These are phyloP conservation scores for Crithidia bombi DNA, from an alignment of 208 protist species.

Conservation along the genomic window DNA sequence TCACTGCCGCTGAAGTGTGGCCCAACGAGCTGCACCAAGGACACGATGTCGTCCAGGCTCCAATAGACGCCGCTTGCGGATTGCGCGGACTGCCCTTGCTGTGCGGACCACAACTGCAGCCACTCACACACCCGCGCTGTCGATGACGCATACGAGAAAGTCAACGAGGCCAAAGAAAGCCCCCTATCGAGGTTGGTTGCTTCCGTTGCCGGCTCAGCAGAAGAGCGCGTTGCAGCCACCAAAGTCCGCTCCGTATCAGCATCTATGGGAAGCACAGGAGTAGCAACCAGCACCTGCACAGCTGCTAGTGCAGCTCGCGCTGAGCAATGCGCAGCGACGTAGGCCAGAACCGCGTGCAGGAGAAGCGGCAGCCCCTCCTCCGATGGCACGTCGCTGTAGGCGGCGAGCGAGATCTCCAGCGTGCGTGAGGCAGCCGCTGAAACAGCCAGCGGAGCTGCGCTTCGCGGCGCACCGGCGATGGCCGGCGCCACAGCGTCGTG, in stretches of 20 bases:
- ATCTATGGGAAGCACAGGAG: constrained; percentile 24
- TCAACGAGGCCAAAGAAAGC: not conserved
- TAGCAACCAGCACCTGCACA: constrained; percentile 37
- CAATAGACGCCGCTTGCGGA: constrained; percentile 10
- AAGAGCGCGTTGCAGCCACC: too few species aligned
- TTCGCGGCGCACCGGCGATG: not conserved
- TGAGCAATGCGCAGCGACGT: constrained; percentile 40
- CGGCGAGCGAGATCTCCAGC: constrained; percentile 35
- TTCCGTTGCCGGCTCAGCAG: too few species aligned
- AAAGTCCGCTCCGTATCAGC: too few species aligned
- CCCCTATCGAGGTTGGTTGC: not conserved
- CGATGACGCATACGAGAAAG: not conserved
- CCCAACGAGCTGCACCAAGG: constrained; percentile 39
- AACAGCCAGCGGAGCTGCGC: not conserved
- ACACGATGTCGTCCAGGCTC: constrained; percentile 45
- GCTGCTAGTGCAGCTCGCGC: constrained; percentile 36
- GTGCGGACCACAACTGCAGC: constrained; percentile 25
- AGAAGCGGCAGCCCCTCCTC: constrained; percentile 41
- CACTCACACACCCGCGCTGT: constrained; percentile 26
- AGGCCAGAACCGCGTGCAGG: constrained; percentile 31
- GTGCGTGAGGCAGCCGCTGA: constrained; percentile 31
- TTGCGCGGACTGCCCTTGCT: constrained; percentile 1
- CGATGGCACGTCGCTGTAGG: constrained; percentile 28
- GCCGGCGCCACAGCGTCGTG: not conserved
- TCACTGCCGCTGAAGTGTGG: constrained; percentile 5